A percentile compares a stretch with the other conserved stretches of the same genome.
Evolutionary conservation across 2,329 filamentous ascomycete genomes (phyloP).

Genomic region (Drechslera avenae): DNA sequence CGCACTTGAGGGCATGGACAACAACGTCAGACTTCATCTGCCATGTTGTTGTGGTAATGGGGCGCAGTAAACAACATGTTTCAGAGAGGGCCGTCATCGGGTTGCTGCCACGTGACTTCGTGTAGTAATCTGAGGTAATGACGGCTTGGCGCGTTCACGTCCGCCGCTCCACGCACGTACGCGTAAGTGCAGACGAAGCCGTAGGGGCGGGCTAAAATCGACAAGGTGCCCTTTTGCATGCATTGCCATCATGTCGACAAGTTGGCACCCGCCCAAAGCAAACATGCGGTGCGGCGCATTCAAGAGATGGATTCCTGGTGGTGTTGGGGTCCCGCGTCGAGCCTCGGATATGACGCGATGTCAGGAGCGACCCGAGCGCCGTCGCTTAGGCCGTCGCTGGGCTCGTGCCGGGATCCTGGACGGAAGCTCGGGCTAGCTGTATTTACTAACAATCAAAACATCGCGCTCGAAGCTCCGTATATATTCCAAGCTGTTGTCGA

Average conservation of each 20-base stretch:
- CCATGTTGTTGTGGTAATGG: constrained; percentile 25
- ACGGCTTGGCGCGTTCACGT: constrained; percentile 1
- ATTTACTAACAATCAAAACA: no score
- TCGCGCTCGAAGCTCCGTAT: constrained; percentile 23
- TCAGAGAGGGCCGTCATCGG: constrained; percentile 14
- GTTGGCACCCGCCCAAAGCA: neutral
- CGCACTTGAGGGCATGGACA: constrained; percentile 22
- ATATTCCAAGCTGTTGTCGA: constrained; percentile 32
- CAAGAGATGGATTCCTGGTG: constrained; percentile 17
- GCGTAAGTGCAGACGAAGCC: neutral
- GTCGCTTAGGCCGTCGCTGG: constrained; percentile 9
- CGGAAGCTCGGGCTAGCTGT: constrained; percentile 11
- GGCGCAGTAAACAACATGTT: constrained; percentile 19
- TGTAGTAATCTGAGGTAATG: constrained; percentile 3
- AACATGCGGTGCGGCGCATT: constrained; percentile 22
- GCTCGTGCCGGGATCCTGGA: constrained; percentile 11
- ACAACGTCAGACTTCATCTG: constrained; percentile 10
- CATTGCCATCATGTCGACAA: neutral
- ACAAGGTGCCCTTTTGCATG: no score
- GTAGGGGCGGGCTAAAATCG: neutral
- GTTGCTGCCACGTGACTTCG: constrained; percentile 22
- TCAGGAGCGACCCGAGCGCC: constrained; percentile 13
- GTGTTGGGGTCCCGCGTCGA: constrained; percentile 23
- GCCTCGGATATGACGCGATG: constrained; percentile 18
- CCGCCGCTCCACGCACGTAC: neutral